phyloP scores from a whole-genome alignment of 2,329 filamentous ascomycete species.

The Fusarium domesticum region DNA sequence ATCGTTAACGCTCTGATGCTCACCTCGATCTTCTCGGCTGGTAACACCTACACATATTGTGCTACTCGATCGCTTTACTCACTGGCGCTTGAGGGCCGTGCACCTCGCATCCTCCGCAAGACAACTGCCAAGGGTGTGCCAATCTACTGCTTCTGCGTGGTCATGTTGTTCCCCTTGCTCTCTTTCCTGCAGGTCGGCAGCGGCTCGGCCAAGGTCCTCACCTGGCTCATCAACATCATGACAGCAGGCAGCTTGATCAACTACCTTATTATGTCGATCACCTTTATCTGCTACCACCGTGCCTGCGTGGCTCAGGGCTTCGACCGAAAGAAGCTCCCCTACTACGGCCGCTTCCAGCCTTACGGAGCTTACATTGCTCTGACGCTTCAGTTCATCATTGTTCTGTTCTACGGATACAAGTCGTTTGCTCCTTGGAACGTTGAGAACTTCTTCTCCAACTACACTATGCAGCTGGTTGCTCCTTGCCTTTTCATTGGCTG shows the following conservation, averaged over 20 bases:
- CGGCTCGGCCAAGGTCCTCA: slow-evolving; percentile 48
- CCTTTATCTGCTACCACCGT: slow-evolving; percentile 47
- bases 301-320: slow-evolving; percentile 53
- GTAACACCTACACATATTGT: slow-evolving; percentile 52
- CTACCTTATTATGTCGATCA: slow-evolving; percentile 53
- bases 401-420: slow-evolving; percentile 55
- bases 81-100: slow-evolving; percentile 49
- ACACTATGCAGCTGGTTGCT: slow-evolving; percentile 55
- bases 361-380: slow-evolving; percentile 51
- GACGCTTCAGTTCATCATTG: slow-evolving; percentile 41
- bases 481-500: slow-evolving; percentile 55
- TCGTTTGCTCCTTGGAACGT: slow-evolving; percentile 49
- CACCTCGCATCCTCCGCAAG: slow-evolving; percentile 52
- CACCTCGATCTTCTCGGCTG: slow-evolving; percentile 45
- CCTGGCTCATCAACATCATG: slow-evolving; percentile 55
- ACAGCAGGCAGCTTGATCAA: slow-evolving; percentile 59
- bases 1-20: slow-evolving; percentile 54
- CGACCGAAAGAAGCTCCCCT: slow-evolving; percentile 53
- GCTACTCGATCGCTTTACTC: slow-evolving; percentile 50
- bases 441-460: slow-evolving; percentile 50
- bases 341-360: slow-evolving; percentile 57
- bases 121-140: slow-evolving; percentile 61
- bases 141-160: slow-evolving; percentile 54
- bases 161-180: slow-evolving; percentile 52
- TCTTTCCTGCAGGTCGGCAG: slow-evolving; percentile 51